Evolutionary conservation across 345 rosid species (phyloP).

Genomic region (Eucalyptus grandis): DNA sequence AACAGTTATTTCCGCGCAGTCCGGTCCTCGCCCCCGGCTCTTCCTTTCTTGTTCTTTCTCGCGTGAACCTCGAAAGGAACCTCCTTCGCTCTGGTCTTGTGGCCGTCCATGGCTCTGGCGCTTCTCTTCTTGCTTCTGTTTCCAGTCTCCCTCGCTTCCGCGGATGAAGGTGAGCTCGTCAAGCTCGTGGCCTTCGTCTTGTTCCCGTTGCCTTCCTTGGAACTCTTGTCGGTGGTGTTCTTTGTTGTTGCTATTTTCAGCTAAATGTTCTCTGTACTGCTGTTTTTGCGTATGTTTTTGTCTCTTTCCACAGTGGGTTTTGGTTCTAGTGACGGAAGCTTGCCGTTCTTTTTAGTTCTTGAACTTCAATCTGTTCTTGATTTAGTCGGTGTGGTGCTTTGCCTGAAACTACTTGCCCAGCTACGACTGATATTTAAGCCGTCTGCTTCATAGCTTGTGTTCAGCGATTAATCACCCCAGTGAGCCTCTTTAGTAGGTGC

Average conservation of each 20-base stretch:
- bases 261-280: neutral
- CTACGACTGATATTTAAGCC: neutral
- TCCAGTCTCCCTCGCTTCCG: constrained; percentile 14
- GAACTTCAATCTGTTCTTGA: neutral
- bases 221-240: neutral
- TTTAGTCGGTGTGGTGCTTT: neutral
- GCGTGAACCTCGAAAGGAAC: constrained; percentile 3
- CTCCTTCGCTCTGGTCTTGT: neutral
- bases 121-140: constrained; percentile 10
- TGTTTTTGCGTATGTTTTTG: neutral
- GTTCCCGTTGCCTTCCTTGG: neutral
- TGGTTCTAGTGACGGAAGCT: neutral
- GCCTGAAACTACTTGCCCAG: neutral
- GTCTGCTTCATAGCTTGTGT: neutral
- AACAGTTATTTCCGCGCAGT: neutral
- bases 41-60: neutral
- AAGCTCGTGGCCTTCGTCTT: neutral
- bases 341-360: neutral
- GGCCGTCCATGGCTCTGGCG: constrained; percentile 11
- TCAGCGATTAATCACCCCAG: neutral
- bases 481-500: neutral
- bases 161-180: constrained; percentile 23
- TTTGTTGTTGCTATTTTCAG: neutral
- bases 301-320: neutral
- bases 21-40: neutral